Evolutionary conservation across 164 flowering plant species (phyloP), one percentile per base, ranked within the genome.

Genomic region (Piper betle): DNA sequence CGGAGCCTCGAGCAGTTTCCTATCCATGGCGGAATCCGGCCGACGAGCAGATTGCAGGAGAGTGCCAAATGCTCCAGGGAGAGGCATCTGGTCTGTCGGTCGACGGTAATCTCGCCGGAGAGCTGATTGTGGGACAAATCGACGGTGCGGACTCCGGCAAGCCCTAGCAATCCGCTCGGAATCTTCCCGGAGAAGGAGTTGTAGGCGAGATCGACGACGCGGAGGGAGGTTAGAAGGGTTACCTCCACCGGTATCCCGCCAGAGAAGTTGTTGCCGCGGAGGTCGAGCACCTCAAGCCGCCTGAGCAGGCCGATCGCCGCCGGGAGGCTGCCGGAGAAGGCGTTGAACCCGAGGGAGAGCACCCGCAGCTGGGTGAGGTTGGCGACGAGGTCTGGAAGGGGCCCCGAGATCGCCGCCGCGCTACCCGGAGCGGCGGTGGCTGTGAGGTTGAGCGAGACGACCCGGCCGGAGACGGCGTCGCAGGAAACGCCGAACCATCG

Each of bases 221-320:
- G 54, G 33, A 87, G 86, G 61, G 75, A 70, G 5, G 62, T 59
- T 1, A 79, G 61, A 38, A 33, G 33, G 53, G 81, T 75, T 67
- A 87, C 68, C 73, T 78, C 75, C 5, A 38, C 9, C 1, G 85
- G 90, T 66, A 87, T 69, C 52, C 25, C 6, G 2, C 88, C 90
- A 39, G 88, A 75, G 61, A 87, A 80, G 67, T 79, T 79, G 66
- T 83, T 84, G 3, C 81, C 83, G 64, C 78, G 83, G 41, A 87
- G 83, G 66, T 84, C 77, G 46, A 84, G 66, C 10, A 72, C 58
- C 63, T 82, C 74, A 37, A 84, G 63, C 3, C 20, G 43, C 58
- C n/a, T 48, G 37, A 84, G 78, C 9, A 15, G 40, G n/a, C 81
- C 80, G 19, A 87, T 54, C 46, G 67, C 70, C 56, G 48, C 69